These are phyloP conservation scores for Saccharum spontaneum DNA, from an alignment of 176 grass and related monocot species.

Conservation along the genomic window DNA sequence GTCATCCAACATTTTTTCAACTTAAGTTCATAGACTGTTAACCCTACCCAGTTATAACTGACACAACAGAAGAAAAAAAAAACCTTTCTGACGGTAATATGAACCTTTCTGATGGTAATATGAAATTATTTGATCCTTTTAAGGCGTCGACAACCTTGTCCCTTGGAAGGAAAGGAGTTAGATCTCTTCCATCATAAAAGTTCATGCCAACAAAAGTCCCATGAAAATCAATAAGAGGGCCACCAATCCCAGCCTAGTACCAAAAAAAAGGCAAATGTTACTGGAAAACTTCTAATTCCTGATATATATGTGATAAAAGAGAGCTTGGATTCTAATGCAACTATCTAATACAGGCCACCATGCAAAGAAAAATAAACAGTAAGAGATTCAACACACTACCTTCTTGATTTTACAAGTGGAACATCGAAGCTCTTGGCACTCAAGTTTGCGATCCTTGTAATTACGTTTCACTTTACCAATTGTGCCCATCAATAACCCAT, in stretches of 20 bases:
- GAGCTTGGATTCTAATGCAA: background rate
- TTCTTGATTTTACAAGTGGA: conserved; percentile 35
- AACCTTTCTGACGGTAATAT: background rate
- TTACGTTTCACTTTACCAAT: background rate
- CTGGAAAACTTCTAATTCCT: background rate
- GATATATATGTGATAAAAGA: background rate
- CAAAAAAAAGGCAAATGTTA: background rate
- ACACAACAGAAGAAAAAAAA: background rate
- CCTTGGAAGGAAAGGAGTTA: conserved; percentile 23
- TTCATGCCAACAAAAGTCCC: conserved; percentile 27
- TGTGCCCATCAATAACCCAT: conserved; percentile 25
- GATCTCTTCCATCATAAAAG: conserved; percentile 2
- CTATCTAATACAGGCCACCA: background rate
- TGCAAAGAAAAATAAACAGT: background rate
- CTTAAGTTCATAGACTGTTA: background rate
- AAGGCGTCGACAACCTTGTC: background rate
- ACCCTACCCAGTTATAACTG: background rate
- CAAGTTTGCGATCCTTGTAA: background rate
- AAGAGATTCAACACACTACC: background rate
- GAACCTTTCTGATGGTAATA: conserved; percentile 3
- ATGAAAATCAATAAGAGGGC: conserved; percentile 17
- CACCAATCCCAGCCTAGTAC: conserved; percentile 27
- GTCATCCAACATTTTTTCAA: background rate
- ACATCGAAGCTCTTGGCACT: conserved; percentile 1
- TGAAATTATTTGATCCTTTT: background rate